phyloP scores from a whole-genome alignment of 2,329 filamentous ascomycete genomes.

The Didymella sp. region DNA sequence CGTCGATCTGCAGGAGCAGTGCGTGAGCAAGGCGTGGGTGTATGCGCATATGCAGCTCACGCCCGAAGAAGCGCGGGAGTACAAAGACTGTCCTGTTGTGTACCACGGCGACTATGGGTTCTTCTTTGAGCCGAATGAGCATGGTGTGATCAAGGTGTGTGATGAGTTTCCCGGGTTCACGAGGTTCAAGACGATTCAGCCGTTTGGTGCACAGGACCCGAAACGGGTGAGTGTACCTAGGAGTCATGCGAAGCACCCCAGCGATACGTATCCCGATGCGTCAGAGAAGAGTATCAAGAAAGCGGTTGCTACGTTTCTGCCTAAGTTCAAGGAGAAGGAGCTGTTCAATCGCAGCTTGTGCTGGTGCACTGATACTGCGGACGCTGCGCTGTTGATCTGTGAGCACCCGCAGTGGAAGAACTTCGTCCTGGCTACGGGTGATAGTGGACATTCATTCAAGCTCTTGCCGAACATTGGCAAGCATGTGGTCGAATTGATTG shows the following conservation, averaged over 20 bases:
- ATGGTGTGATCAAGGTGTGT: slow-evolving; percentile 59
- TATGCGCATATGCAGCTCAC: slow-evolving; percentile 61
- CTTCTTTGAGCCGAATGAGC: slow-evolving; percentile 59
- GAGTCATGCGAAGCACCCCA: slow-evolving; percentile 54
- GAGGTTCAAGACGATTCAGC: slow-evolving; percentile 42
- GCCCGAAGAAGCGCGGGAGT: slow-evolving; percentile 56
- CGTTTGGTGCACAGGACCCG: slow-evolving; percentile 57
- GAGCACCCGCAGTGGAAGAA: slow-evolving; percentile 59
- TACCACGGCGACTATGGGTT: slow-evolving; percentile 58
- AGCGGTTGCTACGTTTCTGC: slow-evolving; percentile 54
- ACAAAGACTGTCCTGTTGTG: slow-evolving; percentile 62
- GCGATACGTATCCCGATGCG: slow-evolving; percentile 52
- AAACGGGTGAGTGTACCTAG: slow-evolving; percentile 62
- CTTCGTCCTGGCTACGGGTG: slow-evolving; percentile 56
- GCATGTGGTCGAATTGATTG: slow-evolving; percentile 56
- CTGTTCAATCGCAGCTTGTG: slow-evolving; percentile 57
- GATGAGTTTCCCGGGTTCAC: slow-evolving; percentile 64
- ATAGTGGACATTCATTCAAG: slow-evolving; percentile 58
- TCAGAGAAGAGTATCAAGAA: slow-evolving; percentile 52
- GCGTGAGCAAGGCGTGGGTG: slow-evolving; percentile 64
- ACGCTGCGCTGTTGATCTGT: slow-evolving; percentile 67
- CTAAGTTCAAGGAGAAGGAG: slow-evolving; percentile 48
- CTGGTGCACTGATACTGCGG: slow-evolving; percentile 69
- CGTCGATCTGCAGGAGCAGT: slow-evolving; percentile 40
- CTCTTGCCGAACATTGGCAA: slow-evolving; percentile 57